A percentile compares a stretch with the other conserved stretches of the same genome.
These are phyloP conservation scores for Tricladium varicosporioides DNA, from an alignment of 2,329 filamentous ascomycete species.

Conservation along the genomic window DNA sequence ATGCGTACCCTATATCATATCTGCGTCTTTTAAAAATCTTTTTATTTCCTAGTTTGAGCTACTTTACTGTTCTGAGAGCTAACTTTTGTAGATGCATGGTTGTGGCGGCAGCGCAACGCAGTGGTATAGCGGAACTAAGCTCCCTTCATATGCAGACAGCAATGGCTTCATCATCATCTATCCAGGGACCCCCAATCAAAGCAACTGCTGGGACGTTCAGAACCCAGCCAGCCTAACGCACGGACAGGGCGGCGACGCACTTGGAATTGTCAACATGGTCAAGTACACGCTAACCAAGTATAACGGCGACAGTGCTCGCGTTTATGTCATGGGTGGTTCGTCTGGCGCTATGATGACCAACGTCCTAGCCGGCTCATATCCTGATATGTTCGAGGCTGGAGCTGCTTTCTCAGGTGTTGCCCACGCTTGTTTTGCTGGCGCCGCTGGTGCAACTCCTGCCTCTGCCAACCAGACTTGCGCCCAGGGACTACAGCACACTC, in stretches of 20 bases:
- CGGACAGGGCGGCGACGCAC: slow-evolving; percentile 53
- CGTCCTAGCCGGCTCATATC: slow-evolving; percentile 41
- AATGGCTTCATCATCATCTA: slow-evolving; percentile 60
- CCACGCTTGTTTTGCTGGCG: slow-evolving; percentile 11
- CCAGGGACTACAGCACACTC: slow-evolving; percentile 32
- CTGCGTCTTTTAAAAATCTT: too few relatives aligned
- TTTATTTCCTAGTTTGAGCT: not conserved
- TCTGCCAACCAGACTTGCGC: slow-evolving; percentile 33
- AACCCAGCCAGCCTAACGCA: slow-evolving; percentile 46
- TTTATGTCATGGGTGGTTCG: slow-evolving; percentile 51
- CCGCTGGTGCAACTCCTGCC: slow-evolving; percentile 32
- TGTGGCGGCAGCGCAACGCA: slow-evolving; percentile 40
- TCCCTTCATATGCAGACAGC: slow-evolving; percentile 48
- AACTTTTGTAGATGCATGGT: slow-evolving; percentile 7
- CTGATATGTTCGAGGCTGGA: slow-evolving; percentile 30
- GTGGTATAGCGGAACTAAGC: slow-evolving; percentile 36
- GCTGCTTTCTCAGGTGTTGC: slow-evolving; percentile 24
- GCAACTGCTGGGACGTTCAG: slow-evolving; percentile 57
- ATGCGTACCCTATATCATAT: too few relatives aligned
- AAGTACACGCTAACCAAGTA: slow-evolving; percentile 50
- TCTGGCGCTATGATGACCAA: slow-evolving; percentile 51
- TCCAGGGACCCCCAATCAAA: slow-evolving; percentile 49
- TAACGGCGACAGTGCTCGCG: slow-evolving; percentile 45
- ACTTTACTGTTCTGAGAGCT: not conserved
- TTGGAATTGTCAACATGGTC: slow-evolving; percentile 57